Evolutionary conservation across 768 basidiomycete genomes (phyloP).

Genomic region (Pholiota conissans): DNA sequence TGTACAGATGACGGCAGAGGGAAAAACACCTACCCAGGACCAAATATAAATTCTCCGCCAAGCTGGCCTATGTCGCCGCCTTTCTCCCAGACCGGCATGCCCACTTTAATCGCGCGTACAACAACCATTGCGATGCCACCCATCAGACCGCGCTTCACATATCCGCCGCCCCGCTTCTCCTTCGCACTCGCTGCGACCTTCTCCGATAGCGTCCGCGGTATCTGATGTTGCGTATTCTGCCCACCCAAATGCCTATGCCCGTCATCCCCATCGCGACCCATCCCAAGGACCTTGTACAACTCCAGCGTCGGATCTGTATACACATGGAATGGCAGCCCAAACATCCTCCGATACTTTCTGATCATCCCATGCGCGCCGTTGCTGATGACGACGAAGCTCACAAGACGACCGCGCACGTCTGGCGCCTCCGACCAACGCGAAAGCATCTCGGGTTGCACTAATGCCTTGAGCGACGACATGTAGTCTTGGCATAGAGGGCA

Average conservation of each 20-base stretch:
- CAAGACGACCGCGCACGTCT: conserved; percentile 29
- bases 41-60: conserved; percentile 82
- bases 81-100: conserved; percentile 82
- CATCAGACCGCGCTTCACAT: conserved; percentile 65
- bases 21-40: conserved; percentile 37
- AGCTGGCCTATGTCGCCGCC: conserved; percentile 78
- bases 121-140: conserved; percentile 76
- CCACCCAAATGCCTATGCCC: conserved; percentile 5
- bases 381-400: conserved; percentile 72
- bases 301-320: conserved; percentile 77
- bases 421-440: conserved; percentile 19
- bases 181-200: conserved; percentile 4
- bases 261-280: conserved; percentile 39
- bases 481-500: conserved; percentile 90
- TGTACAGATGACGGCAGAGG: too few species aligned
- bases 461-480: conserved; percentile 60
- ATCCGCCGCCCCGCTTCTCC: conserved; percentile 27
- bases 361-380: conserved; percentile 80
- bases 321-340: conserved; percentile 68
- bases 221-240: neutral
- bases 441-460: conserved; percentile 44
- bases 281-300: conserved; percentile 75
- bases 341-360: conserved; percentile 75
- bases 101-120: conserved; percentile 64
- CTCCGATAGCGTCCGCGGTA: conserved; percentile 5